Evolutionary conservation across 306 rosid species (phyloP).

Genomic region (Gleditsia sinensis): DNA sequence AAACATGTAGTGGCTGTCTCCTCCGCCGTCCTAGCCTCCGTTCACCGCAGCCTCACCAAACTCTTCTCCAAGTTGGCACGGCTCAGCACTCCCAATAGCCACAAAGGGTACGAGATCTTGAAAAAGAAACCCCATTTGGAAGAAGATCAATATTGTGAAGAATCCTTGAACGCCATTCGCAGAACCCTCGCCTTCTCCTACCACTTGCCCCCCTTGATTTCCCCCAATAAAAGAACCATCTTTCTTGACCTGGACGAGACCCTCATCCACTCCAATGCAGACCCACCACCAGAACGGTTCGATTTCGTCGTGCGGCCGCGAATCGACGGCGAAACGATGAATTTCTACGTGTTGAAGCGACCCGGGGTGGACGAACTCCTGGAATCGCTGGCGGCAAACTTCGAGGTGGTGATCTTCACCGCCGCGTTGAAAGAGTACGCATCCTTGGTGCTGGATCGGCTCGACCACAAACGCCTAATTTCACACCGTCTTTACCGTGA

Average conservation of each 20-base stretch:
- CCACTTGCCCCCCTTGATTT: slow-evolving; percentile 16
- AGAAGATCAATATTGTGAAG: neutral
- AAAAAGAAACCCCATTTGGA: neutral
- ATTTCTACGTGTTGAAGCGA: slow-evolving; percentile 76
- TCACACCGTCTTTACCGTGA: slow-evolving; percentile 77
- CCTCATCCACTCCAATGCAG: slow-evolving; percentile 59
- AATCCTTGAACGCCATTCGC: slow-evolving; percentile 14
- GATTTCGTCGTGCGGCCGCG: slow-evolving; percentile 74
- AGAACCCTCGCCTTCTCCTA: slow-evolving; percentile 48
- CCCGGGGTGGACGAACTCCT: slow-evolving; percentile 75
- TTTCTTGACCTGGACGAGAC: slow-evolving; percentile 87
- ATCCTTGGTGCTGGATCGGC: slow-evolving; percentile 64
- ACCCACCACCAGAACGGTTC: slow-evolving; percentile 52
- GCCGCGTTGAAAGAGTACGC: slow-evolving; percentile 86
- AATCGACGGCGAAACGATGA: slow-evolving; percentile 60
- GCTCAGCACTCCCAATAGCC: slow-evolving; percentile 47
- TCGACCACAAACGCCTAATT: slow-evolving; percentile 56
- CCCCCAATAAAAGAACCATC: slow-evolving; percentile 41
- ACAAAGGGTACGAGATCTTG: slow-evolving; percentile 58
- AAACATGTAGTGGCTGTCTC: slow-evolving; percentile 49
- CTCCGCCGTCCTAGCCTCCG: slow-evolving; percentile 54
- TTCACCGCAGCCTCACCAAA: slow-evolving; percentile 74
- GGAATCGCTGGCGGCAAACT: slow-evolving; percentile 50
- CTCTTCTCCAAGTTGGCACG: slow-evolving; percentile 65
- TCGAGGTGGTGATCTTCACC: slow-evolving; percentile 81